These are phyloP conservation scores for Cordyceps militaris DNA, from an alignment of 2,329 filamentous ascomycete species.

Conservation along the genomic window DNA sequence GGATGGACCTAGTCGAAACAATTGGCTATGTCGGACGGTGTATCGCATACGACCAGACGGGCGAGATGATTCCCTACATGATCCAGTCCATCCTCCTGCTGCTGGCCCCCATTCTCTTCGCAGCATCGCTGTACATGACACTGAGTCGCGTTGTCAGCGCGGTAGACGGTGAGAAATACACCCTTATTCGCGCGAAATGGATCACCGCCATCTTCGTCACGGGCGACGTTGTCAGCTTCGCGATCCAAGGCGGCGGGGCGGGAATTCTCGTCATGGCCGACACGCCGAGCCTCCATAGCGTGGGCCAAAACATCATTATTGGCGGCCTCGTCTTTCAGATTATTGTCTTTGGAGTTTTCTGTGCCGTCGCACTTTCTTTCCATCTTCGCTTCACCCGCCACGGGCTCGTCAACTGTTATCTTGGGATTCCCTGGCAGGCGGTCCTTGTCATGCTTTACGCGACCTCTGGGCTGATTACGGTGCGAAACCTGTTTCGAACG, in stretches of 20 bases:
- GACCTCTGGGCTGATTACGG: slow-evolving; percentile 31
- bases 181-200: slow-evolving; percentile 20
- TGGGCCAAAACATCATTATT: slow-evolving; percentile 42
- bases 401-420: background rate
- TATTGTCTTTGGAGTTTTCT: slow-evolving; percentile 45
- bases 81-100: slow-evolving; percentile 33
- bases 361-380: slow-evolving; percentile 38
- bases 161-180: slow-evolving; percentile 19
- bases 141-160: slow-evolving; percentile 31
- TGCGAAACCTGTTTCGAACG: slow-evolving; percentile 36
- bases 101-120: slow-evolving; percentile 37
- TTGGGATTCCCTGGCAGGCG: slow-evolving; percentile 25
- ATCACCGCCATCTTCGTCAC: slow-evolving; percentile 27
- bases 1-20: slow-evolving; percentile 22
- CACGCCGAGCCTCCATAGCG: slow-evolving; percentile 20
- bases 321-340: slow-evolving; percentile 50
- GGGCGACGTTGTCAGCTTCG: slow-evolving; percentile 25
- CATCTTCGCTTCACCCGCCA: slow-evolving; percentile 23
- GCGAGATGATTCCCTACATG: slow-evolving; percentile 31
- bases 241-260: slow-evolving; percentile 24
- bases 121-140: slow-evolving; percentile 40
- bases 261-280: slow-evolving; percentile 22
- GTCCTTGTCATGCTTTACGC: slow-evolving; percentile 30
- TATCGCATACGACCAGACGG: slow-evolving; percentile 28
- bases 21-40: slow-evolving; percentile 33